Evolutionary conservation across 1,284 basidiomycete species (phyloP), one percentile per base, ranked within the genome.

Genomic region (Cutaneotrichosporon arboriforme): DNA sequence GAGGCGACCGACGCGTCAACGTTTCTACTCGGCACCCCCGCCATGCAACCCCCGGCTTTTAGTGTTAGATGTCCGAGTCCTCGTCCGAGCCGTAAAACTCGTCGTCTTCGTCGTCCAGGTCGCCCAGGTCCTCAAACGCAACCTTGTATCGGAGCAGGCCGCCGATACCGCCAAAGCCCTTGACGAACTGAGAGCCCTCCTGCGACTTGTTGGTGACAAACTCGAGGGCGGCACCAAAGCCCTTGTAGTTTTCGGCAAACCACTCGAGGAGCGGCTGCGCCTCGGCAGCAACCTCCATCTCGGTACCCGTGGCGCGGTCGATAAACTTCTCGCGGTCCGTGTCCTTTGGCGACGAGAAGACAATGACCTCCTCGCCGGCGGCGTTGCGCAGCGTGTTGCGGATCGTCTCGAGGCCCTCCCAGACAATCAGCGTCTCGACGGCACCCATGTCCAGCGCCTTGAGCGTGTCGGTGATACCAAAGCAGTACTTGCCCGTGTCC

Each of bases 201-300:
- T 97, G 93, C n/a, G 90, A 93, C 46, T 73, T 75, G 72, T 79
- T 77, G 51, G 78, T 78, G 46, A 80, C 76, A 59, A 78, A 80
- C 64, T 97, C 94, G 58, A 97, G 84, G 63, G 87, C 87, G 54
- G 93, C 89, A 62, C 94, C 96, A 70, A 97, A 98, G 46, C 93
- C 88, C 73, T 90, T 92, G 81, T 98, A 98, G 74, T 93, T 92
- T 69, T 98, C 96, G 36, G 96, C 88, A 69, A 98, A 91, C 96
- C 96, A 98, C 75, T 98, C 92, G 57, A 97, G 83, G 15, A 96
- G 80, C 44, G 88, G 80, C 67, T 87, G 81, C 1, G 92, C 85
- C 62, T 96, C 92, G 2, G 69, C 67, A 4, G 77, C 76, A 72
- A 88, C 85, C 74, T 99, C 94, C 94, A 99, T 98, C 78, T 97